Percentiles rank a stretch among this genome's conserved stretches.
These are phyloP conservation scores for Proliferodiscus dingleyae DNA, from an alignment of 2,329 filamentous ascomycete genomes.

Conservation along the genomic window DNA sequence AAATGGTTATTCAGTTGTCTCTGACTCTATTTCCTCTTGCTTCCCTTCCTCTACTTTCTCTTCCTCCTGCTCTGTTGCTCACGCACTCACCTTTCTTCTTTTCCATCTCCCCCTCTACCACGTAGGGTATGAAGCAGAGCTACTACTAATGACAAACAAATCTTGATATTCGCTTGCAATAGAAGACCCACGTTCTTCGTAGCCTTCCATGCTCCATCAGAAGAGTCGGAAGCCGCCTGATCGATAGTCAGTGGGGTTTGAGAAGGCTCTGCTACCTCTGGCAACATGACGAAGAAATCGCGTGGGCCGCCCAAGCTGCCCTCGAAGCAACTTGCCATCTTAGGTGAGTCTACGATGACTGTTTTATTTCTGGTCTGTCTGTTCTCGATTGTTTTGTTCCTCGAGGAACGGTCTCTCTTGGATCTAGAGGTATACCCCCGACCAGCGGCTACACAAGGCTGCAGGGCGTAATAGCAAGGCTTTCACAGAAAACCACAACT, in stretches of 20 bases:
- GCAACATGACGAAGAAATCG: constrained; percentile 22
- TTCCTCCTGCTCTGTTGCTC: neutral
- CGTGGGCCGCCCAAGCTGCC: constrained; percentile 58
- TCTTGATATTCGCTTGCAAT: neutral
- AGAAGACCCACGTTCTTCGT: neutral
- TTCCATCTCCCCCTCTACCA: neutral
- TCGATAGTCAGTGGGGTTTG: constrained; percentile 1
- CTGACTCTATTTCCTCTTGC: neutral
- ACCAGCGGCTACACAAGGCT: too few species aligned
- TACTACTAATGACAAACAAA: too few species aligned
- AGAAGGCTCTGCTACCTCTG: constrained; percentile 11
- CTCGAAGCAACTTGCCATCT: constrained; percentile 68
- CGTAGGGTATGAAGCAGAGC: neutral
- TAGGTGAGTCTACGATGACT: constrained; percentile 52
- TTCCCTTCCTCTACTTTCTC: neutral
- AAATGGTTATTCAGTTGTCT: neutral
- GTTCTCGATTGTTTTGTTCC: too few species aligned
- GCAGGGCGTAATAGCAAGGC: too few species aligned
- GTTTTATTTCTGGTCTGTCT: constrained; percentile 1
- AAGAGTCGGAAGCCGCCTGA: constrained; percentile 1
- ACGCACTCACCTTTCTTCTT: neutral
- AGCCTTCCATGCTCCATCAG: constrained; percentile 17
- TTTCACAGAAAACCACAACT: too few species aligned
- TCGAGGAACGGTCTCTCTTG: too few species aligned
- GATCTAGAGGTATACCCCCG: too few species aligned